Base-by-base conservation (phyloP, 179 eudicot species). In the Vitellaria paradoxa region DNA sequence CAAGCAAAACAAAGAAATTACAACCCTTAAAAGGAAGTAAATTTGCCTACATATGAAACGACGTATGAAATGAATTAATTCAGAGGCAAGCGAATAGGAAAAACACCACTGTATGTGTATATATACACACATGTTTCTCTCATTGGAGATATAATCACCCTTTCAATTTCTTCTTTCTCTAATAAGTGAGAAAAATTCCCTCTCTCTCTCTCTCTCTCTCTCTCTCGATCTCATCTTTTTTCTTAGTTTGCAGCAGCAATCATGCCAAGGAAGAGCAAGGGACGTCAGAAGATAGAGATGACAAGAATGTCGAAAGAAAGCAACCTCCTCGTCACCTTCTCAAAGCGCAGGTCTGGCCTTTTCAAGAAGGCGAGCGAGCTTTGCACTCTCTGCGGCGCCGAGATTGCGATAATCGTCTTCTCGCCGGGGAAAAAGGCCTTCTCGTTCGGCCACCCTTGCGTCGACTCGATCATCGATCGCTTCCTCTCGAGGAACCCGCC, bases 331-430 rank as follows among this genome's bases (percentile, higher is more conserved):
- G 87, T 85, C 61, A 85, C 85, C 15, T 85, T 85, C 76, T 85
- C 87, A 1, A 85, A 84, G 56, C 78, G 87, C 0, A 80, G 87
- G 0, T 82, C 83, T 0, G 83, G 87, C 10, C 83, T 84, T 23
- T 84, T 81, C 77, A 81, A 84, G 57, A 84, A 84, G 60, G 87
- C 87, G 10, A 84, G 87, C 47, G 87, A 82, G 52, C 85, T 84
- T 13, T 84, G 83, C 77, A 81, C 79, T 5, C 76, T 84, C 0
- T 78, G 81, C 9, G 85, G 82, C 0, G 82, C 79, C 3, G 81
- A 82, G 20, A 79, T 79, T 7, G 77, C 82, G 5, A 75, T 85
- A 0, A 49, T 85, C 0, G 85, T 82, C 17, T 80, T 80, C 59
- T 85, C 85, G 9, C 85, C 87, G 0, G 83, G 75, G 0, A 75